Evolutionary conservation across 2,329 filamentous ascomycete species (phyloP), one percentile per base, ranked within the genome.

Genomic region (Nemania bipapillata): DNA sequence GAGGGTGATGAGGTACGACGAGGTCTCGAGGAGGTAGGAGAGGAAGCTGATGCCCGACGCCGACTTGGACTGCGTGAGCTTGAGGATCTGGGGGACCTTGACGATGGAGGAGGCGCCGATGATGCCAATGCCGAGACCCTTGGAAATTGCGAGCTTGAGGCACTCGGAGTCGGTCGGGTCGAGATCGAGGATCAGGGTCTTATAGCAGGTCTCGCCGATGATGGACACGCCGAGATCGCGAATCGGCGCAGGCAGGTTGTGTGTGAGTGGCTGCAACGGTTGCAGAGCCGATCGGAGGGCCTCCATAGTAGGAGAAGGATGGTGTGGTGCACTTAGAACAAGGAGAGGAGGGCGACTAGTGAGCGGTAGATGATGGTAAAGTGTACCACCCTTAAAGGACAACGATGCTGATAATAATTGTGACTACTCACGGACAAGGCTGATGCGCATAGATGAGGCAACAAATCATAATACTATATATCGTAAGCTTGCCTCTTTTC

Each of bases 31-130:
- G 37, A 96, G 86, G 84, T 97, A 98, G 35, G 92, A 92, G 52
- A 97, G 87, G 83, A 98, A 97, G 56, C 90, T 93, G 70, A 99
- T 87, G 74, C 96, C 96, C 52, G 89, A 88, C 30, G 94, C 90
- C 57, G 93, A 97, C 76, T 90, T 88, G 55, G 93, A 94, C 77
- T 86, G 86, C 77, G 96, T 82, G 59, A 99, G 90, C 85, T 99
- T 99, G 80, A 97, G 81, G 79, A 99, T 95, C 85, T 99, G 96
- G 0, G 96, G 96, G 28, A 99, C 90, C 84, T 99, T 99, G 84
- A 99, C 94, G 75, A 98, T 89, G 63, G 92, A 90, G 30, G 92
- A 94, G 61, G 94, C 93, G 74, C 87, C 91, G 78, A 99, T 94
- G 82, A 99, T 99, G 79, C 90, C 96, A 74, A 98, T 91, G 65